A percentile compares a stretch with the other conserved stretches of the same genome.
These are phyloP conservation scores for Pleurotus tuber-regium DNA, from an alignment of 768 basidiomycete species.

Conservation along the genomic window DNA sequence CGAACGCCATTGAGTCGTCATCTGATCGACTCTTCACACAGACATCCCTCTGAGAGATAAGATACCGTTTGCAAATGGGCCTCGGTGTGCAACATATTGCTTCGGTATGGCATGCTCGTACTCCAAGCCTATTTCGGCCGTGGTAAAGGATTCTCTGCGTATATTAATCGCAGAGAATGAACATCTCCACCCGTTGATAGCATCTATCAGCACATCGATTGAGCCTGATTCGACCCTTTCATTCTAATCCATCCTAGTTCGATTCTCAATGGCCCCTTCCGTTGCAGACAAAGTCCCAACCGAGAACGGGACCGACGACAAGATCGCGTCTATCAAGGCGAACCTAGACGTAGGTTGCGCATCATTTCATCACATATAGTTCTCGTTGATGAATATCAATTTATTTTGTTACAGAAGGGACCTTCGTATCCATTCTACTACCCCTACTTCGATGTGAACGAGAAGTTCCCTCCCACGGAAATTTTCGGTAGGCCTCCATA, in stretches of 20 bases:
- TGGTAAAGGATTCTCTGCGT: neutral
- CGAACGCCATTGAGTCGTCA: neutral
- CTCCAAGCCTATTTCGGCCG: neutral
- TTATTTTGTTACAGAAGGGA: constrained; percentile 24
- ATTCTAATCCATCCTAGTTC: neutral
- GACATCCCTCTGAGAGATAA: neutral
- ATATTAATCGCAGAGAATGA: neutral
- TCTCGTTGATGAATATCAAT: too few species aligned
- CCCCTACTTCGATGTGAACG: constrained; percentile 42
- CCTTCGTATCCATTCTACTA: constrained; percentile 49
- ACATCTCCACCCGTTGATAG: neutral
- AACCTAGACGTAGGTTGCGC: neutral
- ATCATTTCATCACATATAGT: too few species aligned
- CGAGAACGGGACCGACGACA: neutral
- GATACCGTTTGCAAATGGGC: neutral
- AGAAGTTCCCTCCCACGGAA: constrained; percentile 50
- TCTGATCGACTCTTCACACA: neutral
- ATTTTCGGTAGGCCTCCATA: constrained; percentile 36
- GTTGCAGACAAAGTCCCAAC: constrained; percentile 6
- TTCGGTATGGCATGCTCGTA: constrained; percentile 6
- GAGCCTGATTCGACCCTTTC: neutral
- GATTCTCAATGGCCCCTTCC: constrained; percentile 4
- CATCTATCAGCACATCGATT: neutral
- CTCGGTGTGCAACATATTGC: constrained; percentile 6
- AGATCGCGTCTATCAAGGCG: constrained; percentile 1